phyloP scores from a whole-genome alignment of 2,329 filamentous ascomycete species.

The Ophiostoma fasciatum region DNA sequence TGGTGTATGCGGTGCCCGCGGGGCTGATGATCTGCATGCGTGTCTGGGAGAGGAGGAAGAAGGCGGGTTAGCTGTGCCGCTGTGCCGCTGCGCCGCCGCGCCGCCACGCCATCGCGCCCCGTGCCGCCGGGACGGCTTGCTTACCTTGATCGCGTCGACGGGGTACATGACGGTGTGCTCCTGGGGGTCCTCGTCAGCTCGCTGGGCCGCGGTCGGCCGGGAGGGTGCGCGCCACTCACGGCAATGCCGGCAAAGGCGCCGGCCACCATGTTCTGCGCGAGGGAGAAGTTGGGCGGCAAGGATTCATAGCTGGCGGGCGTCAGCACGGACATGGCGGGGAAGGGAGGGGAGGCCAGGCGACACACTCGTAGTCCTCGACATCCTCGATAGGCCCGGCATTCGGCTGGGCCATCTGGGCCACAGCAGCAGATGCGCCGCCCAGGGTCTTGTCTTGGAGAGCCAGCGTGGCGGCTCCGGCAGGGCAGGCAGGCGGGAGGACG shows the following conservation, averaged over 20 bases:
- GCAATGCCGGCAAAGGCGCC: constrained; percentile 95
- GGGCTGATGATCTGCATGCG: constrained; percentile 95
- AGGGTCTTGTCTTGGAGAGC: constrained; percentile 45
- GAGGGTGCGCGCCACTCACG: constrained; percentile 37
- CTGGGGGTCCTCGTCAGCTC: constrained; percentile 28
- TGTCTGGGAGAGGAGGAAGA: constrained; percentile 45
- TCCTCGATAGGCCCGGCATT: constrained; percentile 48
- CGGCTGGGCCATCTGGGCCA: constrained; percentile 56
- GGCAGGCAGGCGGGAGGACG: neutral
- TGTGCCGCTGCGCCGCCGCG: too few relatives aligned
- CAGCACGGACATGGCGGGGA: neutral
- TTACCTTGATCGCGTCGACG: constrained; percentile 91
- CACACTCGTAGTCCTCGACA: constrained; percentile 53
- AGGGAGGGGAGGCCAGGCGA: constrained; percentile 11
- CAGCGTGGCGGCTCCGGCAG: constrained; percentile 36
- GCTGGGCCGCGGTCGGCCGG: neutral
- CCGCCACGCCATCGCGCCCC: too few relatives aligned
- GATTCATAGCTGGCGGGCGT: constrained; percentile 58
- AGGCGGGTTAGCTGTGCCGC: constrained; percentile 12
- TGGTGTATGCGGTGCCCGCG: constrained; percentile 67
- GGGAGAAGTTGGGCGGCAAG: constrained; percentile 84
- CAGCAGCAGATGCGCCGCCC: constrained; percentile 50
- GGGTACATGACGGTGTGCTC: constrained; percentile 99
- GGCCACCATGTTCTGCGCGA: constrained; percentile 87
- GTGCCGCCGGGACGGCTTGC: too few relatives aligned